Evolutionary conservation across 2,329 filamentous ascomycete genomes (phyloP), one percentile per base, ranked within the genome.

Genomic region (Fusarium pseudocircinatum): DNA sequence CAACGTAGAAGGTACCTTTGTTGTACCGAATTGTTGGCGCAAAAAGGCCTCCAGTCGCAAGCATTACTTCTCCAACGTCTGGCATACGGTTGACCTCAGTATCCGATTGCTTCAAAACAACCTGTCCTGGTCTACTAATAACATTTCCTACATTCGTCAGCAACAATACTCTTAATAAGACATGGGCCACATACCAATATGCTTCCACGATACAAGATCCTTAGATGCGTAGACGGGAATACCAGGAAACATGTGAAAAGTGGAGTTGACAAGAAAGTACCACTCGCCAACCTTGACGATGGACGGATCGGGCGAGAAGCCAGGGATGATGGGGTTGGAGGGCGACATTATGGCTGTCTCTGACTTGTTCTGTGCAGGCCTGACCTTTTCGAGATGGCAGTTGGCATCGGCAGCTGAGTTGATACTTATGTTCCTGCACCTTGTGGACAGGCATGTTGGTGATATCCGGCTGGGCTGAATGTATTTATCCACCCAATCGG

Each of bases 211-310:
- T 5, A 68, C 18, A 9, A 68, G 47, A 22, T 68, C 37, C 9
- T 58, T 69, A 0, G 67, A 68, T 0, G 63, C 63, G 20, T 68
- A 68, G 0, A 68, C 64, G 9, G 63, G 65, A 32, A 68, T 54
- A 2, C 65, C 63, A 30, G 65, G 65, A 10, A 68, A 68, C 63
- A 68, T 62, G 42, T 68, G 65, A 43, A 68, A 68, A 8, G 65
- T 68, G 36, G 65, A 68, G 50, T 63, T 68, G 11, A 68, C 65
- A 2, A 68, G 63, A 42, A 62, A 68, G 43, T 68, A 62, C 65
- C 65, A 68, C 16, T 68, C 63, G 15, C n/a, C 56, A 3, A 68
- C 42, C 36, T 68, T 68, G 39, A 62, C 47, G 32, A 68, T 63
- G 11, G 65, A 68, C 8, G 65, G 63, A 43, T 68, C 65, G 7